These are phyloP conservation scores for Colletotrichum truncatum DNA, from an alignment of 2,329 filamentous ascomycete species.

Conservation along the genomic window DNA sequence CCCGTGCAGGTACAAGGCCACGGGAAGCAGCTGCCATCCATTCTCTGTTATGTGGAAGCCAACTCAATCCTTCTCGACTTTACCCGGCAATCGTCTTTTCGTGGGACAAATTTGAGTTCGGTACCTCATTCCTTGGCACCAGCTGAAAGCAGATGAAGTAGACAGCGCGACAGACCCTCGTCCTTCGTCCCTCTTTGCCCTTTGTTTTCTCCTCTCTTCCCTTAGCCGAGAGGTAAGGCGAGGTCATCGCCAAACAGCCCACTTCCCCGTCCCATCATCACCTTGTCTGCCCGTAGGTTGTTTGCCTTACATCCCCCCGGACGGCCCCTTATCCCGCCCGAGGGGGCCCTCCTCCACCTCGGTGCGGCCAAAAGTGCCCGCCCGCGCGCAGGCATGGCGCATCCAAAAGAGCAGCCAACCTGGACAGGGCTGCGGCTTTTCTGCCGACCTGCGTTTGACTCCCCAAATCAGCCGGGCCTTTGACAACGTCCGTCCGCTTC, in stretches of 20 bases:
- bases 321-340: background rate
- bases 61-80: slow-evolving; percentile 11
- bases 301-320: background rate
- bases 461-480: slow-evolving; percentile 4
- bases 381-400: background rate
- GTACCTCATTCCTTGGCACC: slow-evolving; percentile 11
- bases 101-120: slow-evolving; percentile 10
- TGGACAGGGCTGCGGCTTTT: background rate
- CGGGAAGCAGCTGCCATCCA: slow-evolving; percentile 13
- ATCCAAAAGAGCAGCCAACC: background rate
- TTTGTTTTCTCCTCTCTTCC: background rate
- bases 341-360: background rate
- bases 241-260: slow-evolving; percentile 18
- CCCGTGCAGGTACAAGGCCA: slow-evolving; percentile 3
- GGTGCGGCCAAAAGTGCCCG: background rate
- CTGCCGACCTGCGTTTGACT: background rate
- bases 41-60: slow-evolving; percentile 18
- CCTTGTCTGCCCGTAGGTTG: background rate
- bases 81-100: background rate
- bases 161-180: background rate
- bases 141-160: background rate
- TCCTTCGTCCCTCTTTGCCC: background rate
- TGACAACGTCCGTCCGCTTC: slow-evolving; percentile 19
- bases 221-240: slow-evolving; percentile 11
- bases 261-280: background rate